phyloP scores from a whole-genome alignment of 2,329 filamentous ascomycete species.

The Coniochaeta hoffmannii region DNA sequence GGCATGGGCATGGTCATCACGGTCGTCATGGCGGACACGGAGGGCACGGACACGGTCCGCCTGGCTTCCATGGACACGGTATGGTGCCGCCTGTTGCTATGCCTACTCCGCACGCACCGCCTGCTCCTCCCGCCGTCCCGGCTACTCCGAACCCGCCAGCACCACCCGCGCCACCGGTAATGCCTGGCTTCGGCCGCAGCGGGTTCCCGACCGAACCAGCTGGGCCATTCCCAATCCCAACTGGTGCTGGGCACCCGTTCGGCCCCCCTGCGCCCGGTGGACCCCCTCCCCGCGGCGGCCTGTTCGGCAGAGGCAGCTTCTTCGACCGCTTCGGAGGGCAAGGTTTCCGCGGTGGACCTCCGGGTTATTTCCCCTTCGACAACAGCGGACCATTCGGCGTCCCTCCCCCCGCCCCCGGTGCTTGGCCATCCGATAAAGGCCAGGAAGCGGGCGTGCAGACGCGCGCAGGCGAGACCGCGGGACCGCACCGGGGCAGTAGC shows the following conservation, averaged over 20 bases:
- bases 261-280: constrained; percentile 5
- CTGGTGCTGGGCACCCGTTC: too few species aligned
- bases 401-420: constrained; percentile 17
- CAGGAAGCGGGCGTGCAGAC: constrained; percentile 7
- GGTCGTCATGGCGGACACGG: background rate
- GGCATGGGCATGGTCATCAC: background rate
- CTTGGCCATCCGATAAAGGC: constrained; percentile 25
- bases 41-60: background rate
- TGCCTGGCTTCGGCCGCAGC: too few species aligned
- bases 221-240: too few species aligned
- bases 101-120: background rate
- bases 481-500: constrained; percentile 13
- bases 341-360: background rate
- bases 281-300: constrained; percentile 5
- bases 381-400: background rate
- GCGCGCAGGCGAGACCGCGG: constrained; percentile 7
- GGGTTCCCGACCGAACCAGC: too few species aligned
- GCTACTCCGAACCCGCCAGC: too few species aligned
- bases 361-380: background rate
- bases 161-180: background rate
- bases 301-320: constrained; percentile 3
- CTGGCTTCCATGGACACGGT: background rate
- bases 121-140: too few species aligned
- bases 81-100: too few species aligned
- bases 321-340: constrained; percentile 6